Percentiles rank a stretch among this genome's conserved stretches.
phyloP scores from a whole-genome alignment of 768 basidiomycete species.

The Nidularia pulvinata region DNA sequence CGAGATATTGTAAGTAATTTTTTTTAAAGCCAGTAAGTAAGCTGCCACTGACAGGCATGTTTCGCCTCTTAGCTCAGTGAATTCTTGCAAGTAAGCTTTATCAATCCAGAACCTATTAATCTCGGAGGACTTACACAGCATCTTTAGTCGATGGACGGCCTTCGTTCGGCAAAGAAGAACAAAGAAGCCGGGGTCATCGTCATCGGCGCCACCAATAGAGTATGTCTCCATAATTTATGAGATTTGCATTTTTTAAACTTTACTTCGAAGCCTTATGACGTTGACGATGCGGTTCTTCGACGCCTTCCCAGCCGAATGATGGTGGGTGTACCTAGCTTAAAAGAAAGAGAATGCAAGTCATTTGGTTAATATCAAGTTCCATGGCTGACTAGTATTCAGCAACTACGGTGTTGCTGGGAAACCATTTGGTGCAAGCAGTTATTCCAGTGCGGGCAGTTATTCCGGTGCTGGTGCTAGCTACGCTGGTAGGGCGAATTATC shows the following conservation, averaged over 20 bases:
- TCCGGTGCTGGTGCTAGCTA: background rate
- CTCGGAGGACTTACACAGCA: slow-evolving; percentile 2
- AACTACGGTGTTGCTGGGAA: background rate
- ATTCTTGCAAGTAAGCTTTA: no score
- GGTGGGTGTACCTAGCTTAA: slow-evolving; percentile 3
- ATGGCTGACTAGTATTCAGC: background rate
- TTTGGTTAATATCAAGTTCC: background rate
- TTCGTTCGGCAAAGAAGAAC: slow-evolving; percentile 10
- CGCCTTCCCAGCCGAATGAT: slow-evolving; percentile 6
- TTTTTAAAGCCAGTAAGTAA: background rate
- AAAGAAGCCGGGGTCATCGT: slow-evolving; percentile 10
- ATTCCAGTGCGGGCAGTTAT: background rate
- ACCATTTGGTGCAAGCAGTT: background rate
- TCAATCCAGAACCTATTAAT: no score
- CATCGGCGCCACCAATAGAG: slow-evolving; percentile 14
- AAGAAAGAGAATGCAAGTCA: slow-evolving; percentile 1
- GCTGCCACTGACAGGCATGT: background rate
- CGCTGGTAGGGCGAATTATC: no score
- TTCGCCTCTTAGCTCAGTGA: slow-evolving; percentile 5
- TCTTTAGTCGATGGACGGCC: slow-evolving; percentile 15
- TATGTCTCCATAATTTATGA: background rate
- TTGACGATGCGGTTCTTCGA: slow-evolving; percentile 11
- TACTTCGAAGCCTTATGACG: slow-evolving; percentile 7
- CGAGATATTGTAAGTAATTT: background rate
- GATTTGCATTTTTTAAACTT: background rate